Evolutionary conservation across 345 rosid genomes (phyloP), one percentile per base, ranked within the genome.

Genomic region (Eucalyptus cloeziana): DNA sequence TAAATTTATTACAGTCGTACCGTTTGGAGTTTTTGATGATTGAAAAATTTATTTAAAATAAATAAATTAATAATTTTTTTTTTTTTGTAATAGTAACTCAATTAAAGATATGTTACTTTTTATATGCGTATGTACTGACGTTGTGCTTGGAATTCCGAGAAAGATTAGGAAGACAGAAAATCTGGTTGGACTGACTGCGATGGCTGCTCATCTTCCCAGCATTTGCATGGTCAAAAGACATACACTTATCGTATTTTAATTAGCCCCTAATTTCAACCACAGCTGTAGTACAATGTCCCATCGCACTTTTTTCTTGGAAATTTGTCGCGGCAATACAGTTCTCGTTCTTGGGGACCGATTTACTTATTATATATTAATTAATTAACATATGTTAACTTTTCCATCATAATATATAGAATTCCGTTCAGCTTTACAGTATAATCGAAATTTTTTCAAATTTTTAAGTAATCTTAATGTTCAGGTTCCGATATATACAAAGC

Each of bases 1-100:
- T 24, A 58, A 58, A 24, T 58, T 24, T 10, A 11, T 58, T 0
- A 10, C 5, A 24, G 0, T 2, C 1, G 1, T 56, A 24, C 1
- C 0, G 5, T 56, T 56, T 4, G 3, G 6, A 16, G 13, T 4
- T 56, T 56, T 22, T 56, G 62, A 0, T 56, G 2, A 8, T 56
- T 10, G 2, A 56, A 56, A 58, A 58, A 2, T 10, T 58, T 9
- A 11, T 58, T 58, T 58, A 5, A 25, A 25, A 25, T 58, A 58
- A 58, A 58, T 58, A 1, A 24, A 58, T 8, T 1, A 24, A 22
- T 58, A 2, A 2, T 25, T 58, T 58, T 58, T 58, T 25, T 25
- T 58, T 58, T 58, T 58, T 25, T 58, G 14, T 25, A 1, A 1
- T 58, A 58, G 3, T 58, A 58, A 58, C 64, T 52, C 56, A 52